These are phyloP conservation scores for Oryza coarctata DNA, from an alignment of 176 grass and related monocot genomes.

Conservation along the genomic window DNA sequence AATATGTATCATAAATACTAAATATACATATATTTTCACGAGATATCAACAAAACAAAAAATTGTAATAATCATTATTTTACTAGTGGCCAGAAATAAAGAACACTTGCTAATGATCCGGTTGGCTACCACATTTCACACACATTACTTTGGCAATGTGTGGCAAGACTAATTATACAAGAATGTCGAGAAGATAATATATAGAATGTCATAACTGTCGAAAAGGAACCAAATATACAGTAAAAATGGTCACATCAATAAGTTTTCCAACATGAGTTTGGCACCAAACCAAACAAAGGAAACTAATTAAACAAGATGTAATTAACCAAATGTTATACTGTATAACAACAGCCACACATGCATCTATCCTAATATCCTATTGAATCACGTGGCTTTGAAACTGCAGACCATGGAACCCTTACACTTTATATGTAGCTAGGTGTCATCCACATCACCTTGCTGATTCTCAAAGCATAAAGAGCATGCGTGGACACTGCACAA, in stretches of 20 bases:
- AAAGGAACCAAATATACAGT: no score
- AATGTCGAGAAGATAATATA: no score
- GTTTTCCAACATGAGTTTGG: no score
- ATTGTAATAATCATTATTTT: background rate
- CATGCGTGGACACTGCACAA: background rate
- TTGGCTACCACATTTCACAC: background rate
- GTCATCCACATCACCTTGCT: background rate
- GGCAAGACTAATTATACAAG: background rate
- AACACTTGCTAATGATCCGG: background rate
- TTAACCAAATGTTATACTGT: background rate
- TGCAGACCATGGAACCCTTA: background rate
- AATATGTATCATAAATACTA: background rate
- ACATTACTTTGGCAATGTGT: background rate
- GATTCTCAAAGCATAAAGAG: background rate
- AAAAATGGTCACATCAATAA: no score
- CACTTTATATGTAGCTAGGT: background rate
- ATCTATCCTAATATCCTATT: background rate
- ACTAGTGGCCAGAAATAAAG: background rate
- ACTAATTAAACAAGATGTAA: background rate
- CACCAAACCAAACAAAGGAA: no score
- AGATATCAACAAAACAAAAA: background rate
- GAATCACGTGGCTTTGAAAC: background rate
- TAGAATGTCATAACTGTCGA: no score
- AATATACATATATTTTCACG: background rate
- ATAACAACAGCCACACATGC: background rate